Evolutionary conservation across 129 eudicot genomes (phyloP).

Genomic region (Flaveria ramosissima): DNA sequence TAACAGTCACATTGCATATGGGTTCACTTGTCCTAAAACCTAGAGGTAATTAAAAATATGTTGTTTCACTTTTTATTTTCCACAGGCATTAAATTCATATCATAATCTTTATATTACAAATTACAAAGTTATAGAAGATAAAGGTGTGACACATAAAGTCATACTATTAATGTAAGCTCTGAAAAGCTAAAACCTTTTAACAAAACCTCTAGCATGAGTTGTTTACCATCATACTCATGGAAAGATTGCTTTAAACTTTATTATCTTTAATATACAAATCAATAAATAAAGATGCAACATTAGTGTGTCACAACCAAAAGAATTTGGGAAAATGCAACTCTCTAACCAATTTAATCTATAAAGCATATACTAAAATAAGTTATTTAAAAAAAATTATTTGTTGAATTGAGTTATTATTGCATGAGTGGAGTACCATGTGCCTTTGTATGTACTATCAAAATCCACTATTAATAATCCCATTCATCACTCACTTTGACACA

Average conservation of each 20-base stretch:
- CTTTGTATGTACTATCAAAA: slow-evolving; percentile 39
- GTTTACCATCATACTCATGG: slow-evolving; percentile 28
- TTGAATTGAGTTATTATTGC: slow-evolving; percentile 38
- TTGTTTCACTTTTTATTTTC: too few relatives aligned
- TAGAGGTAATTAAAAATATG: neutral
- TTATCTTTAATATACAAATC: slow-evolving; percentile 26
- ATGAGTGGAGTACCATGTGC: slow-evolving; percentile 44
- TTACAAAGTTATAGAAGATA: neutral
- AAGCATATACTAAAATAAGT: slow-evolving; percentile 4
- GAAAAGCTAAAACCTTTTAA: slow-evolving; percentile 4
- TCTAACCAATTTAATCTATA: slow-evolving; percentile 20
- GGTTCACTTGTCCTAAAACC: neutral
- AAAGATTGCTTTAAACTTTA: slow-evolving; percentile 42
- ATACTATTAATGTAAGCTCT: neutral
- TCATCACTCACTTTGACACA: slow-evolving; percentile 31
- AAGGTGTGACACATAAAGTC: neutral
- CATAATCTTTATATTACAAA: neutral
- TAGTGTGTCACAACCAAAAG: slow-evolving; percentile 42
- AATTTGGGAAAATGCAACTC: slow-evolving; percentile 24
- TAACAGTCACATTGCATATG: slow-evolving; percentile 11
- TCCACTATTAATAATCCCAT: slow-evolving; percentile 41
- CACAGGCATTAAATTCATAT: neutral
- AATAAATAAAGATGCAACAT: slow-evolving; percentile 28
- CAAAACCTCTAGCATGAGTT: slow-evolving; percentile 19
- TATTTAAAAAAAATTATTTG: neutral